Evolutionary conservation across 2,329 filamentous ascomycete genomes (phyloP), one percentile per base, ranked within the genome.

Genomic region (Aciculosporium take): DNA sequence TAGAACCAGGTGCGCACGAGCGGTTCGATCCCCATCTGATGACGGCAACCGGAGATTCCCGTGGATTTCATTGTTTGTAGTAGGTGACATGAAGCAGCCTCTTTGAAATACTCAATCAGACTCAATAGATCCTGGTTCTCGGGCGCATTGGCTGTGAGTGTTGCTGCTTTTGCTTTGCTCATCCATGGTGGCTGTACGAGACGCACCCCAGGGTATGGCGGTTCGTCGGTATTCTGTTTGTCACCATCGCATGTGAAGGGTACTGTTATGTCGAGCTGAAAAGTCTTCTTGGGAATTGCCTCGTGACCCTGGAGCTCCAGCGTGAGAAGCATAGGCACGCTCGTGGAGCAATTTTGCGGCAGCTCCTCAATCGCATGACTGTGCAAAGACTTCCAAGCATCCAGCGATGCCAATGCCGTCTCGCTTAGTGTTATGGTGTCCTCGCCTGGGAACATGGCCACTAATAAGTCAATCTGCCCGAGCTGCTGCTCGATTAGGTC

Each of bases 1-100:
- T 78, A 78, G 51, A 78, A 78, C 74, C 74, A 78, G 1, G 71
- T 73, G 7, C 74, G 60, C 3, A 72, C 64, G 1, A 71, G 42
- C 27, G 23, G 37, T 40, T 28, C 9, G 46, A 20, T 39, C 3
- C n/a, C 38, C 2, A 9, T 17, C 5, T 25, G 23, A 13, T 10
- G 24, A 9, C 10, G 8, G 7, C 4, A 10, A 15, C 4, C 4
- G 17, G 17, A 4, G 15, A 4, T 17, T 10, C 5, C 27, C 18
- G 13, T 15, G 3, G 29, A 8, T 12, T 4, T 21, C 4, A 8
- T n/a, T n/a, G 8, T 17, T 27, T 9, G 20, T 0, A 20, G 6
- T 10, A 40, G 23, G 30, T 23, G 52, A 47, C 1, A 29, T 35
- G 39, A 42, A 1, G 59, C 61, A 17, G 56, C 53, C 2, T 65